These are phyloP conservation scores for Forsythia suspensa DNA, from an alignment of 257 asterid genomes.

Conservation along the genomic window DNA sequence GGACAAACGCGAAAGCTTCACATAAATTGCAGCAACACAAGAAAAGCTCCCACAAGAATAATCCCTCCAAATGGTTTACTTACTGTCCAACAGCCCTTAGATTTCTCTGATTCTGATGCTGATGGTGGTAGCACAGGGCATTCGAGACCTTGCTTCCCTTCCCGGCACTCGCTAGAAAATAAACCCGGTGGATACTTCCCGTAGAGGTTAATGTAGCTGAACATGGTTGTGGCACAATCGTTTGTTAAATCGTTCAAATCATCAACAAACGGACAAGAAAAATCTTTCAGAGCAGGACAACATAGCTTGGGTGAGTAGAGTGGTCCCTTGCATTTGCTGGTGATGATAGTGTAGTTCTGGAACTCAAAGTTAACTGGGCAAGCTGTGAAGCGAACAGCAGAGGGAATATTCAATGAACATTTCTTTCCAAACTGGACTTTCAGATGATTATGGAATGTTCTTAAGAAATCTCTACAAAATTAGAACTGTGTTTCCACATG, in stretches of 20 bases:
- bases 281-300: slow-evolving; percentile 34
- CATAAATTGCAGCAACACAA: neutral
- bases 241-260: slow-evolving; percentile 28
- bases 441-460: neutral
- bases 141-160: slow-evolving; percentile 30
- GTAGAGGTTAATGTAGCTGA: slow-evolving; percentile 28
- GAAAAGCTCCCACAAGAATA: slow-evolving; percentile 11
- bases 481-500: neutral
- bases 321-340: slow-evolving; percentile 48
- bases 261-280: slow-evolving; percentile 43
- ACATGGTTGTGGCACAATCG: slow-evolving; percentile 28
- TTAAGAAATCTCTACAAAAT: neutral
- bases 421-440: neutral
- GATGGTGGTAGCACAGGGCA: slow-evolving; percentile 43
- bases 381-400: slow-evolving; percentile 18
- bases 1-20: neutral
- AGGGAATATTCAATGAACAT: neutral
- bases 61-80: neutral
- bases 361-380: slow-evolving; percentile 43
- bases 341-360: slow-evolving; percentile 45
- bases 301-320: slow-evolving; percentile 29
- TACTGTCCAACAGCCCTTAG: neutral
- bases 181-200: slow-evolving; percentile 44
- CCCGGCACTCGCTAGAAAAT: slow-evolving; percentile 42
- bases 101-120: neutral